Evolutionary conservation across 202 grass and related monocot genomes (phyloP), one percentile per base, ranked within the genome.

Genomic region (Eragrostis tef): DNA sequence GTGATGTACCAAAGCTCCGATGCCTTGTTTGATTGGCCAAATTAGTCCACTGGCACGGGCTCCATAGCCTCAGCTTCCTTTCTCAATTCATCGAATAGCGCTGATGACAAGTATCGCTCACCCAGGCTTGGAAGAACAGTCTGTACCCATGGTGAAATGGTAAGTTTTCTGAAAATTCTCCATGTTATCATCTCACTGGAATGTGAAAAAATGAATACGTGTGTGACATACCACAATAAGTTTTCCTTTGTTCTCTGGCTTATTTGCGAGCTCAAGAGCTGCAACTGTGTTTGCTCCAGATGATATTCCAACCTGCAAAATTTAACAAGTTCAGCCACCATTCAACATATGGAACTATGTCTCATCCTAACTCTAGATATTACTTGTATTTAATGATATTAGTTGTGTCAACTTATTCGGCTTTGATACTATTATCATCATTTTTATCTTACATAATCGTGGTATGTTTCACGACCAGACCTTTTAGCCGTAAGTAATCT

Each of bases 251-350:
- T 97, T 97, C 81, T 97, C 90, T 50, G 86, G 90, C 67, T 87
- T 94, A 63, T 84, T 98, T 78, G 92, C 94, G 34, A 94, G 90
- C 34, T 71, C 47, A 67, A 94, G 77, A 29, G 94, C 94, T 68
- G 92, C 94, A 86, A 94, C 92, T 69, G 88, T 94, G 77, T 98
- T 98, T 0, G 92, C 94, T 70, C 94, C 94, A 14, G 94, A 98
- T 70, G 92, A 98, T 91, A 98, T 98, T 12, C 94, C 94, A 12
- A 94, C 94, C 89, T 94, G 80, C 20, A 71, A 75, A 77, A 70
- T 81, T 70, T 71, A 14, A 43, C 5, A 12, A 14, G 14, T 50
- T 59, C 17, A 79, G 4, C 51, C 16, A 56, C 20, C n/a, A 31
- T 50, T 12, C 20, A 59, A 11, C 42, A 22, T 29, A 67, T 49